Evolutionary conservation across 768 basidiomycete genomes (phyloP).

Genomic region (Butyriboletus loyo): DNA sequence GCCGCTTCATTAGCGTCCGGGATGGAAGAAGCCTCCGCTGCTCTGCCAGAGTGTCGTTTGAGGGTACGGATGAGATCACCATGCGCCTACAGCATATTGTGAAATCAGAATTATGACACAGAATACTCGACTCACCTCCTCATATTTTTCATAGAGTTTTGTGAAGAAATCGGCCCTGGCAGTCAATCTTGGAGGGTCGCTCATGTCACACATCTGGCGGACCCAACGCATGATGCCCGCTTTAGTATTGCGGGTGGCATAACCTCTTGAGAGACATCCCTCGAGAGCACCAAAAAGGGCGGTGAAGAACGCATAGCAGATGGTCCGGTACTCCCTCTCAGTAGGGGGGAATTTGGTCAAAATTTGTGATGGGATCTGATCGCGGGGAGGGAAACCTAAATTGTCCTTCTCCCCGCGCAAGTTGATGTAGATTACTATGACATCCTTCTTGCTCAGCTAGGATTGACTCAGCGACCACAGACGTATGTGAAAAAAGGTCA

Average conservation of each 20-base stretch:
- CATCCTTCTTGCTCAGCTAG: background rate
- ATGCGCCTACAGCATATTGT: background rate
- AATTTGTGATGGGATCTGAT: constrained; percentile 11
- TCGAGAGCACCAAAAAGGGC: constrained; percentile 10
- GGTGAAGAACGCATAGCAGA: constrained; percentile 12
- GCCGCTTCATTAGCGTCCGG: background rate
- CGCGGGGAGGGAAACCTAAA: constrained; percentile 12
- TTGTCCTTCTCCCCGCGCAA: background rate
- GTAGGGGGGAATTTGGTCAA: constrained; percentile 1
- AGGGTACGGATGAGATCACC: background rate
- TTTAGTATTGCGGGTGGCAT: background rate
- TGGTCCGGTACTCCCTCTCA: background rate
- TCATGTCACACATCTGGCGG: constrained; percentile 1
- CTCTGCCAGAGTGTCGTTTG: no score
- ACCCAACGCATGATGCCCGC: background rate
- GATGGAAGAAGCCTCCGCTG: background rate
- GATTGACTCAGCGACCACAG: background rate
- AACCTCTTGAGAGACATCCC: background rate
- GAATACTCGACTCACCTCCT: background rate
- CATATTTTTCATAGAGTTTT: background rate
- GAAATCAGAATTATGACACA: background rate
- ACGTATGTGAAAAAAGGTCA: no score
- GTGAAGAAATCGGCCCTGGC: background rate
- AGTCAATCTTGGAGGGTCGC: background rate
- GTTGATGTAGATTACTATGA: constrained; percentile 17